Base-by-base conservation (phyloP, 441 rosid genomes). In the Erodium texanum region DNA sequence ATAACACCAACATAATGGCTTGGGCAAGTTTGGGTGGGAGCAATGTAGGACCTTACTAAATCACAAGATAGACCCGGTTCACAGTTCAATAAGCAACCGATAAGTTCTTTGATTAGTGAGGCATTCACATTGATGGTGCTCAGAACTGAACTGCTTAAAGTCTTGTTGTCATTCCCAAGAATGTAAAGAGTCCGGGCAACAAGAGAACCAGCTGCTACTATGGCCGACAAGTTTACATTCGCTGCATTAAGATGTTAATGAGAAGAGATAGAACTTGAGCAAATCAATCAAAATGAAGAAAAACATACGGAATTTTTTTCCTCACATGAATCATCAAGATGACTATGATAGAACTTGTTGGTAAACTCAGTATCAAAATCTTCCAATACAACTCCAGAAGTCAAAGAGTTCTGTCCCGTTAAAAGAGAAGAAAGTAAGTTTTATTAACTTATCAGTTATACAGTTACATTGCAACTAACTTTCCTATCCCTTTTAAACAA, bases 1-100 rank as follows among this genome's bases (percentile, higher is more conserved):
- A 92, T 73, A 67, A 94, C 98, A 52, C 99, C 99, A 27, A 82
- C 96, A 76, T 94, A 94, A 81, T 92, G 88, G 76, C 79, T 89
- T 66, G 99, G 98, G 83, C 97, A 94, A 22, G 78, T 66, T 75
- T 77, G 66, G 20, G 82, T 52, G 54, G 96, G 84, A 7, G 85
- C 75, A 18, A 94, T 89, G 66, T 92, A 94, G 22, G 75, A 79
- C 76, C 78, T 84, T 78, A 94, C 93, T 79, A 94, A 79, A 68
- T 81, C 81, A 71, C 99, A 94, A 70, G 99, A 81, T 74, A 94
- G 75, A 48, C 99, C 98, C 34, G 94, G 96, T 18, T 92, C 82
- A 74, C 98, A 94, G 67, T 78, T 71, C 81, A 92, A 70, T 52
- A 94, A 75, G 75, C 99, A 94, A 71, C 88, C 72, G 70, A 88